Base-by-base conservation (phyloP, 2,329 filamentous ascomycete genomes). In the Esteya vermicola region DNA sequence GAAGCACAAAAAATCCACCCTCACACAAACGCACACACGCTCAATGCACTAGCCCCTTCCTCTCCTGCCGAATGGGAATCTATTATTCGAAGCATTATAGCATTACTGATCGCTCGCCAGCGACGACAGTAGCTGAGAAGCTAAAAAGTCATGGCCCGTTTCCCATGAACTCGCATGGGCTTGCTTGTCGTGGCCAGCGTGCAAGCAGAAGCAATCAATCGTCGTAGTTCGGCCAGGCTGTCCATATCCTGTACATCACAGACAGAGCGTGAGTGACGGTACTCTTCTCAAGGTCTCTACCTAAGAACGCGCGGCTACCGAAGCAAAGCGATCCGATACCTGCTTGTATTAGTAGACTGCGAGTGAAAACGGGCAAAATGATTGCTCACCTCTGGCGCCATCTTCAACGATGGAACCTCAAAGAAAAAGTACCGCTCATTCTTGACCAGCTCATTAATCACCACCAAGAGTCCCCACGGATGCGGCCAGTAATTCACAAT, bases 351-450 rank as follows among this genome's bases (percentile, higher is more conserved):
- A 26, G 39, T 33, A 33, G 12, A 22, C 10, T 9, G 12, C 6
- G 16, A 18, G 5, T 3, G 2, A 13, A 26, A 13, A 16, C 4
- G 2, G 6, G 16, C 7, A 21, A 32, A 6, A n/a, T 10, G 9
- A 19, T 6, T 42, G 48, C 63, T 58, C 67, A 93, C 86, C 68
- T 95, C 86, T 48, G 86, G 86, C 50, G 81, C 76, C 48, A 80
- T 74, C 65, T 94, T 93, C 61, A 96, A 83, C 52, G 93, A 95
- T 21, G 85, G 83, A 49, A 94, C 69, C 38, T 91, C 84, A 66
- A 93, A 96, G 67, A 98, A 93, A 54, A 78, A 78, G 59, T 89
- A 93, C 54, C 78, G 84, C 40, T 83, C 79, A 56, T 93, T 95
- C 67, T 93, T 93, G 49, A 93, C 69, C 42, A 98, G 71, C 63